Evolutionary conservation across 139 green algal species (phyloP).

Genomic region (Spirogloea muscicola): DNA sequence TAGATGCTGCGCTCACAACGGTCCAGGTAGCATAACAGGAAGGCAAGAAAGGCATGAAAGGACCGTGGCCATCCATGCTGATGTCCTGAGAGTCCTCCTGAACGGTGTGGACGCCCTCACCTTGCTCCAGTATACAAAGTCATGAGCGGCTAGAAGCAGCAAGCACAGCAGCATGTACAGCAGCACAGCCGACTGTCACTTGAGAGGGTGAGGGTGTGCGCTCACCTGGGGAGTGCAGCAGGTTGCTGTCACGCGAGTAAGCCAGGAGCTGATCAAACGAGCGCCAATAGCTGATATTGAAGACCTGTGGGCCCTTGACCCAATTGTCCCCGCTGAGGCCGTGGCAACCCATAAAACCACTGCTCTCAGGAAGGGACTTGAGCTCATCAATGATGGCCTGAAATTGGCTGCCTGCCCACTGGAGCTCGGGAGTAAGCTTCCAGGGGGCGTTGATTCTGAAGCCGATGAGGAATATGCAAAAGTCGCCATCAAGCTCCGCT

Average conservation of each 20-base stretch:
- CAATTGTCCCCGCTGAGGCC: background rate
- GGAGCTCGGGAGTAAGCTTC: slow-evolving; percentile 12
- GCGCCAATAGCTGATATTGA: slow-evolving; percentile 18
- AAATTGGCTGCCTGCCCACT: background rate
- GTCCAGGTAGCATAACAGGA: no score
- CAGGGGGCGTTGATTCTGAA: slow-evolving; percentile 11
- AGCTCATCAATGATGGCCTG: slow-evolving; percentile 12
- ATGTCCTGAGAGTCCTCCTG: no score
- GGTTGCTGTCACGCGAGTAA: background rate
- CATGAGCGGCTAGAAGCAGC: no score
- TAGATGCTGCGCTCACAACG: no score
- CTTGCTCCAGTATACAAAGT: no score
- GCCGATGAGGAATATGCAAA: slow-evolving; percentile 23
- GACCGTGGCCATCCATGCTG: no score
- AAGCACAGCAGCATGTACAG: no score
- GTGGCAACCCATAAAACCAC: slow-evolving; percentile 1
- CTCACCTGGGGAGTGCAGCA: slow-evolving; percentile 10
- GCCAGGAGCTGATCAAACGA: slow-evolving; percentile 11
- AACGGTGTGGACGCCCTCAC: no score
- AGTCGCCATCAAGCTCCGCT: slow-evolving; percentile 19
- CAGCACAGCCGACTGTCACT: no score
- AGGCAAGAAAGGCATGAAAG: no score
- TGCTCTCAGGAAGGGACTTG: slow-evolving; percentile 3
- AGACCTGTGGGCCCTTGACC: background rate
- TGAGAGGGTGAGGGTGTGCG: background rate